Evolutionary conservation across 805 yeast species (phyloP).

Genomic region (Metschnikowia sp.): DNA sequence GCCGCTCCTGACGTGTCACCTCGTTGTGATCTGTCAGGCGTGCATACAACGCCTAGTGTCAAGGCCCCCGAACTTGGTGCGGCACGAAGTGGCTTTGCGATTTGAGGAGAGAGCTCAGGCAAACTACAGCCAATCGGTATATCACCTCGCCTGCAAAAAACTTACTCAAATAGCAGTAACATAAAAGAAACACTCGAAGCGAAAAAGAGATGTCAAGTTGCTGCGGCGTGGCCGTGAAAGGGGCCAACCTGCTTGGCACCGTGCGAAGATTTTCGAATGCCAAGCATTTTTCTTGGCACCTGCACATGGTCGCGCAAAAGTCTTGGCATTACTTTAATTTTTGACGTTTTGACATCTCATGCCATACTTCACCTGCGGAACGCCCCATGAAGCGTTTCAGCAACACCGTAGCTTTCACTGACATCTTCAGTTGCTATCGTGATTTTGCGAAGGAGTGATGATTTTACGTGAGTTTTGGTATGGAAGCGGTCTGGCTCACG

Average conservation of each 20-base stretch:
- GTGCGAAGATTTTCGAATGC: neutral
- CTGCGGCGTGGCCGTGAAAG: neutral
- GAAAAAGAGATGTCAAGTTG: neutral
- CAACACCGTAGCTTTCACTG: neutral
- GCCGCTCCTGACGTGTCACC: neutral
- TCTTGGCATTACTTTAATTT: slow-evolving; percentile 11
- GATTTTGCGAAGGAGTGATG: neutral
- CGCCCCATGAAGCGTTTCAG: slow-evolving; percentile 3
- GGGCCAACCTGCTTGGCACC: slow-evolving; percentile 7
- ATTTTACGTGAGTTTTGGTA: too few species aligned
- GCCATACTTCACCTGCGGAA: slow-evolving; percentile 9
- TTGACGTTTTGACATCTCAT: slow-evolving; percentile 16
- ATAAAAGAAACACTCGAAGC: too few species aligned
- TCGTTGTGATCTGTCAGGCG: slow-evolving; percentile 2
- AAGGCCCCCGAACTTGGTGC: neutral
- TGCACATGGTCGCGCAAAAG: neutral
- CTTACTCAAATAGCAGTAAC: too few species aligned
- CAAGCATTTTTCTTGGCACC: slow-evolving; percentile 4
- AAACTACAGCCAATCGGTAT: neutral
- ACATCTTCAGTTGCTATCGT: neutral
- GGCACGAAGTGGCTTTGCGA: neutral
- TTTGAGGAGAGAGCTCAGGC: neutral
- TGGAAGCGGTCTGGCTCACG: neutral
- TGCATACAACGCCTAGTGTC: slow-evolving; percentile 6
- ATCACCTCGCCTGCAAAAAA: too few species aligned